A percentile compares a stretch with the other conserved stretches of the same genome.
Conservation (phyloP, 345 rosid genomes). For the Gynandropsis gynandra region DNA sequence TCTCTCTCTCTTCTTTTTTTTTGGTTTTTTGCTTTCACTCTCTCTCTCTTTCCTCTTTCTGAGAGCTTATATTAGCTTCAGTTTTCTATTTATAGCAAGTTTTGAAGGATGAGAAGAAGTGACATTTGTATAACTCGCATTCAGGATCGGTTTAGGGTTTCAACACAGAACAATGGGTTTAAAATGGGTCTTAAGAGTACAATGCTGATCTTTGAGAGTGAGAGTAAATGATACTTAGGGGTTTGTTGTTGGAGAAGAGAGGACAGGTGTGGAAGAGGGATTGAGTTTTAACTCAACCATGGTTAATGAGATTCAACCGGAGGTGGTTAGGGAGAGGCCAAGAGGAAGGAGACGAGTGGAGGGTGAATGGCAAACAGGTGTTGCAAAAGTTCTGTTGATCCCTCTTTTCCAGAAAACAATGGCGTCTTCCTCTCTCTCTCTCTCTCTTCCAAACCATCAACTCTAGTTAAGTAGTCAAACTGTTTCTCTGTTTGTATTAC, state of each 20-base stretch:
- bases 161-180: neutral
- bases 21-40: constrained; percentile 7
- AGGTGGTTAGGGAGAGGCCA: constrained; percentile 41
- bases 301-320: constrained; percentile 15
- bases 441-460: constrained; percentile 22
- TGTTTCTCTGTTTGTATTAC: constrained; percentile 10
- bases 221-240: neutral
- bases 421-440: constrained; percentile 37
- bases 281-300: constrained; percentile 20
- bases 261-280: neutral
- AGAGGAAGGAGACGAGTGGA: constrained; percentile 65
- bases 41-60: neutral
- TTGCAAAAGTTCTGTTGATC: constrained; percentile 62
- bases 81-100: constrained; percentile 43
- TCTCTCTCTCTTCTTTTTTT: constrained; percentile 13
- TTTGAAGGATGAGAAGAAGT: constrained; percentile 19
- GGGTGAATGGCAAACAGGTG: constrained; percentile 55
- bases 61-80: neutral
- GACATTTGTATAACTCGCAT: constrained; percentile 66
- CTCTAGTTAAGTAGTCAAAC: constrained; percentile 16
- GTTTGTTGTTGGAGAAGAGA: constrained; percentile 9
- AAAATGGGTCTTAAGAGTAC: neutral
- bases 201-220: too few species aligned
- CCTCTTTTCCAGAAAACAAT: constrained; percentile 49
- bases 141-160: constrained; percentile 32